A percentile compares a stretch with the other conserved stretches of the same genome.
phyloP scores from a whole-genome alignment of 176 grass and related monocot genomes.

The Guadua angustifolia region DNA sequence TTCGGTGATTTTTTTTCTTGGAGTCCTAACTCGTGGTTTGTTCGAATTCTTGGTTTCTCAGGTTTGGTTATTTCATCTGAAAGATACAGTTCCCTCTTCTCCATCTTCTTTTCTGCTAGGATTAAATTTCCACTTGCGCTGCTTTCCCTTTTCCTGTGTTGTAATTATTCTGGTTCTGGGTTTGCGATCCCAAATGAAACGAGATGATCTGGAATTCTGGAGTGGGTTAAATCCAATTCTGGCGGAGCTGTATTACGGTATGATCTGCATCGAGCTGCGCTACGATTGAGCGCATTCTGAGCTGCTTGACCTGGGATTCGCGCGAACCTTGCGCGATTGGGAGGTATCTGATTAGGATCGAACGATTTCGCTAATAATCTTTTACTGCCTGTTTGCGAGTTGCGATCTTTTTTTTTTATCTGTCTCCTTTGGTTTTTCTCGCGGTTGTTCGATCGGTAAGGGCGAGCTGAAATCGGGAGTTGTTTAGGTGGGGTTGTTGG shows the following conservation, averaged over 20 bases:
- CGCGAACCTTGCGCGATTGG: constrained; percentile 18
- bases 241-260: constrained; percentile 25
- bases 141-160: constrained; percentile 2
- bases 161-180: constrained; percentile 25
- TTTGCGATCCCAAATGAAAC: background rate
- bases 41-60: constrained; percentile 4
- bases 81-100: constrained; percentile 2
- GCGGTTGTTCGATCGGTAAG: background rate
- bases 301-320: constrained; percentile 28
- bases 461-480: background rate
- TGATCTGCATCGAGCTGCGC: constrained; percentile 2
- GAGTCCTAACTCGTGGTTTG: constrained; percentile 19
- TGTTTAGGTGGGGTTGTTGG: constrained; percentile 5
- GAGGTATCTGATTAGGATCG: constrained; percentile 17
- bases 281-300: constrained; percentile 26
- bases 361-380: background rate
- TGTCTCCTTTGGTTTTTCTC: background rate
- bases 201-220: constrained; percentile 22
- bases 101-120: background rate
- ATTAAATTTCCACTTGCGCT: constrained; percentile 17
- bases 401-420: background rate
- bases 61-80: constrained; percentile 34
- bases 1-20: background rate
- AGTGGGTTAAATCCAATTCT: background rate
- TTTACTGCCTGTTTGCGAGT: background rate